Base-by-base conservation (phyloP, 768 basidiomycete genomes). In the Rhodocollybia butyracea region DNA sequence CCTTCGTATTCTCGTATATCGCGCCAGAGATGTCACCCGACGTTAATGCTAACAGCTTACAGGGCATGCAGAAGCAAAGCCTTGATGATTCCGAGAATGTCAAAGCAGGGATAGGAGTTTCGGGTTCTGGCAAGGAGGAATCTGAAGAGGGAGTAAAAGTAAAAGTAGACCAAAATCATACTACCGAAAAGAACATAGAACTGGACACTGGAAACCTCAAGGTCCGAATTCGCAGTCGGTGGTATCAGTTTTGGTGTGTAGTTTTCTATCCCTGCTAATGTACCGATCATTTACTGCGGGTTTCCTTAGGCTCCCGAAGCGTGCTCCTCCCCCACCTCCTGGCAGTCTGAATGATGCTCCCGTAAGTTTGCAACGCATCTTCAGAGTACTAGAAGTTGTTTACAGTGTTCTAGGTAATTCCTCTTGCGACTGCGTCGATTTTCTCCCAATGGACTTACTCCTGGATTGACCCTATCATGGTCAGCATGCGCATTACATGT, bases 381-480 rank as follows among this genome's bases (percentile, higher is more conserved):
- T n/a, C 27, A n/a, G 12, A 45, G 11, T 12, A 27, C 13, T 3
- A 22, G 4, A n/a, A 24, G 5, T 43, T 46, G n/a, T 32, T 51
- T 17, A 11, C 41, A 17, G 30, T 29, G 29, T 13, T 40, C 30
- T 61, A 82, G 70, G 63, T 81, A 40, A 85, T 82, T 31, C 89
- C 90, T 0, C 66, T 88, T 15, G 79, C 76, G 0, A 68, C 70
- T 15, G 85, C 85, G 3, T 86, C 80, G 29, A 63, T 84, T 21
- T 63, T 89, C 43, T 82, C 83, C 15, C 68, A 80, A 30, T 68
- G 90, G 38, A 84, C 85, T 0, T 90, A 82, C 63, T 64, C 75
- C 34, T 90, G 87, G 84, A 81, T 90, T 31, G 79, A 77, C 2
- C 80, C 80, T 1, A 69, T 84, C 19, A 82, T 83, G 81, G 81